Base-by-base conservation (phyloP, 768 basidiomycete species). In the Favolaschia claudopus region DNA sequence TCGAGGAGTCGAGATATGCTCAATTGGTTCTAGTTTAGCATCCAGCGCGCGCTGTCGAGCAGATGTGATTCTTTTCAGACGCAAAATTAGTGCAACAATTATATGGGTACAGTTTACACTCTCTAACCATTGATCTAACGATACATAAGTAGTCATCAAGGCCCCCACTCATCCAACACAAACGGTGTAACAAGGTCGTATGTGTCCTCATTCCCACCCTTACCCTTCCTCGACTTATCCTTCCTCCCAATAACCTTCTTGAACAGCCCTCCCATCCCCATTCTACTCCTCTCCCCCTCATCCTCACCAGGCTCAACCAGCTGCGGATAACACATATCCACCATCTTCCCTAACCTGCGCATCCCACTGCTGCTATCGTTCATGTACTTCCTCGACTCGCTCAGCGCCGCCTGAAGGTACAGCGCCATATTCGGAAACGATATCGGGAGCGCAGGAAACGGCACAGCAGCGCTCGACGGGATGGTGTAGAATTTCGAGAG, bases 161-260 rank as follows among this genome's bases (percentile, higher is more conserved):
- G 33, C 14, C 89, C 88, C 85, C 84, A 90, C 63, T 91, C 89
- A 55, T 91, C 88, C 17, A 88, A 75, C 17, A 91, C 84, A 72
- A 93, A 93, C 1, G 92, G 92, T 15, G 92, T 93, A 53, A 93
- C 90, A 12, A 92, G 80, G 37, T 92, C 89, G 60, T 89, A 93
- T 9, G 87, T 89, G 57, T 93, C 91, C 64, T 91, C 89, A 67
- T 93, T 93, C 39, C 82, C 80, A 5, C 83, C 70, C 45, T 72
- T 77, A 29, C 74, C 78, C 66, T 77, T 81, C 66, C 74, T 55
- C 34, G 47, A 28, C 42, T 53, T 82, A 20, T 72, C 74, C 24
- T 74, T 70, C 64, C 76, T 83, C 52, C 74, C 86, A 67, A 90
- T 87, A 15, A 91, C 81, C 37, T 85, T 83, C 71, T 85, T 86